Evolutionary conservation across 208 protist species (phyloP).

Genomic region (Leishmania lainsoni): DNA sequence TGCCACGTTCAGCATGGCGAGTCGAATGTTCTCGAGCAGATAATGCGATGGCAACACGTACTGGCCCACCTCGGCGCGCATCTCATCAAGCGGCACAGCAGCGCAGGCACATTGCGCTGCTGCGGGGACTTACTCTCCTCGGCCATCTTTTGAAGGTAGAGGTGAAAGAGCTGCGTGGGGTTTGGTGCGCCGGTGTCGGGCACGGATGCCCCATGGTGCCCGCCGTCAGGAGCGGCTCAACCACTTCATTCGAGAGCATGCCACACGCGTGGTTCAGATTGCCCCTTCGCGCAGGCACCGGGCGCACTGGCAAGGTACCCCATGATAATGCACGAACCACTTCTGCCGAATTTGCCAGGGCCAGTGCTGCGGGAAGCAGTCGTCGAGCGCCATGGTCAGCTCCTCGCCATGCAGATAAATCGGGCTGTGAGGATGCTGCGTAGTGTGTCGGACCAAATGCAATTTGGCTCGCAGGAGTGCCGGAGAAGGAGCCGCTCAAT

Average conservation of each 20-base stretch:
- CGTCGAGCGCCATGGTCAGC: conserved; percentile 40
- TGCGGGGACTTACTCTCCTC: conserved; percentile 16
- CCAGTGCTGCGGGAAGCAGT: conserved; percentile 52
- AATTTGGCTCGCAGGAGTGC: conserved; percentile 65
- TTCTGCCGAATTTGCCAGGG: conserved; percentile 52
- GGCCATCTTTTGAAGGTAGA: conserved; percentile 23
- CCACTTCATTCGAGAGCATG: conserved; percentile 41
- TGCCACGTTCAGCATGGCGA: conserved; percentile 26
- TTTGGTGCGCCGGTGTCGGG: conserved; percentile 19
- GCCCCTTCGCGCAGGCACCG: conserved; percentile 43
- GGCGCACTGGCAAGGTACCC: conserved; percentile 41
- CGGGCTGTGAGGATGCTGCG: conserved; percentile 39
- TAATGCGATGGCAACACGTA: conserved; percentile 47
- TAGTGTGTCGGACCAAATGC: conserved; percentile 40
- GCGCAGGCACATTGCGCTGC: conserved; percentile 8
- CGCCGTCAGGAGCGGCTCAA: conserved; percentile 47
- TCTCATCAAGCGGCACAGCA: conserved; percentile 12
- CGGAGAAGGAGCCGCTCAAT: conserved; percentile 40
- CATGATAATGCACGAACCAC: conserved; percentile 48
- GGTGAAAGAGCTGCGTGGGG: conserved; percentile 52
- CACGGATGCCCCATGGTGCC: conserved; percentile 26
- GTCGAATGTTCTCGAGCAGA: conserved; percentile 47
- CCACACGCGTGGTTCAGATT: conserved; percentile 38
- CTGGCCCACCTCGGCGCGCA: conserved; percentile 17
- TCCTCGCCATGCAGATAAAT: conserved; percentile 65